These are phyloP conservation scores for Kwoniella botswanensis DNA, from an alignment of 768 basidiomycete species.

Conservation along the genomic window DNA sequence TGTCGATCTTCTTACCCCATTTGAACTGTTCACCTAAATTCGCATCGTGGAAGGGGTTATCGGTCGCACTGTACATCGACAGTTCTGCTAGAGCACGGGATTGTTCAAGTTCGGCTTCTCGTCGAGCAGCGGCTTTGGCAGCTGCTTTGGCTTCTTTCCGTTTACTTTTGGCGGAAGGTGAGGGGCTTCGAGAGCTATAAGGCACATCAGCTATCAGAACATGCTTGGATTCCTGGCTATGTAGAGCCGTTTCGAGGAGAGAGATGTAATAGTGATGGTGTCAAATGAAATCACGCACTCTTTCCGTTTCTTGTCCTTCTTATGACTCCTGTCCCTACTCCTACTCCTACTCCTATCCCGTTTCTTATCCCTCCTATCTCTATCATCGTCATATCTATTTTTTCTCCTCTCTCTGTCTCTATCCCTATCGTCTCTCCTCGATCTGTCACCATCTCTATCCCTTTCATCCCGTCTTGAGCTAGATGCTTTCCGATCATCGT, in stretches of 20 bases:
- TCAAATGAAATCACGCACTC: constrained; percentile 59
- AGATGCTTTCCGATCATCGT: constrained; percentile 45
- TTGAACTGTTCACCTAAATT: constrained; percentile 95
- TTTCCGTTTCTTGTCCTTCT: constrained; percentile 61
- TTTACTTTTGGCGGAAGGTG: constrained; percentile 81
- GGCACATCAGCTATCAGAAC: constrained; percentile 5
- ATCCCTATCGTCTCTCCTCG: constrained; percentile 43
- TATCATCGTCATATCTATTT: constrained; percentile 56
- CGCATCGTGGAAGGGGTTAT: constrained; percentile 98
- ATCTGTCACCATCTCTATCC: constrained; percentile 20
- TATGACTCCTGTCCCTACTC: constrained; percentile 56
- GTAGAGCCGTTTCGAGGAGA: background rate
- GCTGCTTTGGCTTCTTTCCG: constrained; percentile 82
- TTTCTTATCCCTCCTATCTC: constrained; percentile 59
- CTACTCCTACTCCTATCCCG: constrained; percentile 58
- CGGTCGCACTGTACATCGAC: constrained; percentile 91
- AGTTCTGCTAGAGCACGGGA: constrained; percentile 85
- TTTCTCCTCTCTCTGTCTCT: constrained; percentile 51
- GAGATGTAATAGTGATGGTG: background rate
- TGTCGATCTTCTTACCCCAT: constrained; percentile 98
- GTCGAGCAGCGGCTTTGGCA: constrained; percentile 66
- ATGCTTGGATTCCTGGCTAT: background rate
- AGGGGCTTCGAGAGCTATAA: constrained; percentile 61
- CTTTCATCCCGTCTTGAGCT: constrained; percentile 39
- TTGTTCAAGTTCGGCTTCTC: constrained; percentile 67